Base-by-base conservation (phyloP, 1,284 basidiomycete species). In the Heterobasidion irregulare region DNA sequence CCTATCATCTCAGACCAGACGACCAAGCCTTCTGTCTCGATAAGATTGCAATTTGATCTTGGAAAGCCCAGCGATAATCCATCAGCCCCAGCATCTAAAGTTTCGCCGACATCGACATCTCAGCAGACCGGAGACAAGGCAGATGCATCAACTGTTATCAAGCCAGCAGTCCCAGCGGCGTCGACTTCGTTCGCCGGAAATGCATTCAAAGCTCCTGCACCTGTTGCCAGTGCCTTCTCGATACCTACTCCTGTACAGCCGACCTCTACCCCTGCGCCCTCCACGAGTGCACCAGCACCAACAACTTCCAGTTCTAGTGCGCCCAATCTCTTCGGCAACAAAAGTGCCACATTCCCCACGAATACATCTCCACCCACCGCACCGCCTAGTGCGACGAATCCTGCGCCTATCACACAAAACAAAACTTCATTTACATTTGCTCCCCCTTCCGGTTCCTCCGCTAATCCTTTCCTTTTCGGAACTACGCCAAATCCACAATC, bases 291-390 rank as follows among this genome's bases (percentile, higher is more conserved):
- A 2, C 47, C 47, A 9, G 50, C 55, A 7, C 38, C 50, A 8
- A 50, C 46, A 13, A 13, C 59, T 35, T 50, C 57, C 9, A 52
- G 57, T 41, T 50, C 57, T 9, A 51, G 57, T 15, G 47, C 62
- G 6, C 61, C 67, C 16, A 62, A 58, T 43, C 63, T 64, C 60
- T 65, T 66, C 49, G 49, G 57, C 26, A 48, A 51, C 12, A 62
- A 59, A 44, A 58, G 62, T 26, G 26, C 26, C 4, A 26, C 26
- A 26, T 26, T 26, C 4, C 15, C 57, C 7, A 50, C 61, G 8
- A 33, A 54, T 9, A 13, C 47, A 35, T 15, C 59, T 12, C 32
- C 36, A 4, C 35, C 52, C 1, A 45, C 53, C 9, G 38, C 38
- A 32, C 43, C 53, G 2, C 41, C 47, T 8, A 45, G 57, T 8